Percentiles rank a stretch among this genome's conserved stretches.
phyloP scores from a whole-genome alignment of 2,329 filamentous ascomycete genomes.

The Penicillium sp. region DNA sequence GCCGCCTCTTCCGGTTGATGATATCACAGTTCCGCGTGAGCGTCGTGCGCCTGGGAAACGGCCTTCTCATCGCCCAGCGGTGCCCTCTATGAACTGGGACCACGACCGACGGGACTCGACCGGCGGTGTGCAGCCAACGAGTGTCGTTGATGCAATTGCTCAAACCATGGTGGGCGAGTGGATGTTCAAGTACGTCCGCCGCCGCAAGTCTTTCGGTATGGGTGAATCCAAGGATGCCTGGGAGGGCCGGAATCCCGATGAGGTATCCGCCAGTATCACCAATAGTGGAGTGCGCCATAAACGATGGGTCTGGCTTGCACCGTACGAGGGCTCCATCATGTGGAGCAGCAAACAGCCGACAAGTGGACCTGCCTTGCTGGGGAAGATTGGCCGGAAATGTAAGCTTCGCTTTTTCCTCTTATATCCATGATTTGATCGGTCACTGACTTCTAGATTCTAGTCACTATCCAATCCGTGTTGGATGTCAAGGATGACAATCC shows the following conservation, averaged over 20 bases:
- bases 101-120: constrained; percentile 51
- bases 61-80: constrained; percentile 21
- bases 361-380: constrained; percentile 81
- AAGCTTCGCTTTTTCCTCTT: constrained; percentile 55
- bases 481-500: constrained; percentile 95
- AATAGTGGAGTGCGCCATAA: constrained; percentile 74
- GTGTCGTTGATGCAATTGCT: constrained; percentile 92
- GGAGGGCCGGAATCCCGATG: constrained; percentile 60
- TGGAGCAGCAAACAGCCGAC: constrained; percentile 98
- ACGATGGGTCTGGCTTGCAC: constrained; percentile 97
- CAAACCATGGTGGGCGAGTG: constrained; percentile 95
- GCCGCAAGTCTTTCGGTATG: constrained; percentile 84
- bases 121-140: constrained; percentile 65
- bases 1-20: constrained; percentile 72
- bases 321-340: constrained; percentile 92
- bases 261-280: constrained; percentile 68
- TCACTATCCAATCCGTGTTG: constrained; percentile 91
- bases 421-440: neutral
- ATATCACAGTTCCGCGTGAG: constrained; percentile 58
- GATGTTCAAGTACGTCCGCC: constrained; percentile 51
- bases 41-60: constrained; percentile 28
- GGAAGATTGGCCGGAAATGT: constrained; percentile 93
- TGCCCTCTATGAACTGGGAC: constrained; percentile 26
- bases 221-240: constrained; percentile 47
- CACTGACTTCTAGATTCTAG: constrained; percentile 48